Conservation (phyloP, 177 flowering plant species). For the Vitis hybrid region DNA sequence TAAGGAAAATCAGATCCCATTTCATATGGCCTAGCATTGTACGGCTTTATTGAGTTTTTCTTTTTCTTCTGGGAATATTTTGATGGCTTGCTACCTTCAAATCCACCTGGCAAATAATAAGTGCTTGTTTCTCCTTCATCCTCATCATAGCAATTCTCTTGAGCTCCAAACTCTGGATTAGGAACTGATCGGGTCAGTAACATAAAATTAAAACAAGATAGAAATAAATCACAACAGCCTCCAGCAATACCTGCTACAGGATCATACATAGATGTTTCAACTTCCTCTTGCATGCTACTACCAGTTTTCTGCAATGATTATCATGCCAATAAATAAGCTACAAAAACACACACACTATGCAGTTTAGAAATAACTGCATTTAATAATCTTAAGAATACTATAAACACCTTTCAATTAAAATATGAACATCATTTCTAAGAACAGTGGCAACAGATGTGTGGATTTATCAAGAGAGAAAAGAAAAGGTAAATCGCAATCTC, state of each 20-base stretch:
- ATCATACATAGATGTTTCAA: slow-evolving; percentile 65
- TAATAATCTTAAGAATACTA: neutral
- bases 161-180: slow-evolving; percentile 49
- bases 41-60: slow-evolving; percentile 44
- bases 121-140: slow-evolving; percentile 78
- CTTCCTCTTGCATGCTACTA: slow-evolving; percentile 61
- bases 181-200: slow-evolving; percentile 11
- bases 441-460: neutral
- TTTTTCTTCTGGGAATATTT: slow-evolving; percentile 56
- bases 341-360: neutral
- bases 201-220: slow-evolving; percentile 4
- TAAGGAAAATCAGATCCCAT: slow-evolving; percentile 49
- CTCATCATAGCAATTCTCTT: slow-evolving; percentile 62
- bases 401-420: neutral
- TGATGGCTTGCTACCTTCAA: slow-evolving; percentile 56
- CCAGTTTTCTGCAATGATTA: slow-evolving; percentile 60
- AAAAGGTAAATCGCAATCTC: neutral
- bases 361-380: neutral
- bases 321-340: slow-evolving; percentile 4
- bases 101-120: slow-evolving; percentile 55
- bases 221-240: neutral
- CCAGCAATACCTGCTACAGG: slow-evolving; percentile 53
- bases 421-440: no score
- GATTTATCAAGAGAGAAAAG: neutral
- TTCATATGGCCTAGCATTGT: slow-evolving; percentile 50